Evolutionary conservation across 1,284 basidiomycete species (phyloP).

Genomic region (Rhodotorula sp.): DNA sequence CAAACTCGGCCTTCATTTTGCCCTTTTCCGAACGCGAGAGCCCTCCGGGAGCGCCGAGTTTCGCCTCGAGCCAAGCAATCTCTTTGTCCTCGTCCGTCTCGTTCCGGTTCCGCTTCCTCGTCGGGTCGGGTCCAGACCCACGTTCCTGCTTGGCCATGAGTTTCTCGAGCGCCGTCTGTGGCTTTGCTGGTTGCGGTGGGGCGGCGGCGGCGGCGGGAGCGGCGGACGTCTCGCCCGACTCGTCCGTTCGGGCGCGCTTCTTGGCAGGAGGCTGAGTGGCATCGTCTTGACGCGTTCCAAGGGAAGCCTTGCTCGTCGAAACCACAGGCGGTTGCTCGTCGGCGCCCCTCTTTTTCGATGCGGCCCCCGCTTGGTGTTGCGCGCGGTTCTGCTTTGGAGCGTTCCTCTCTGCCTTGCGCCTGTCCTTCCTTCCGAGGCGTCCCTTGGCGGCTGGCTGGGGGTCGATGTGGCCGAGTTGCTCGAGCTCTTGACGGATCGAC

Average conservation of each 20-base stretch:
- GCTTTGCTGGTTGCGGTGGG: constrained; percentile 5
- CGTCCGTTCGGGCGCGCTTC: constrained; percentile 3
- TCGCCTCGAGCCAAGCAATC: constrained; percentile 72
- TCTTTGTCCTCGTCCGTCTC: constrained; percentile 71
- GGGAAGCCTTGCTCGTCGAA: constrained; percentile 51
- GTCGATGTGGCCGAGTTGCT: constrained; percentile 32
- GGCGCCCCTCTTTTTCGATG: not conserved
- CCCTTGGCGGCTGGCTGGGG: constrained; percentile 1
- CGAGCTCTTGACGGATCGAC: constrained; percentile 33
- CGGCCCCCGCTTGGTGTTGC: not conserved
- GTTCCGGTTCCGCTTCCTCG: constrained; percentile 48
- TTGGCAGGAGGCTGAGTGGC: not conserved
- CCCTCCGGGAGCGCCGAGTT: constrained; percentile 55
- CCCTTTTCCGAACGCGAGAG: constrained; percentile 49
- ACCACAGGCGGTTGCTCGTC: constrained; percentile 2
- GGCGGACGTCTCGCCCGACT: not conserved
- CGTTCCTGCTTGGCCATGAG: constrained; percentile 42
- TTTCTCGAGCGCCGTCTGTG: constrained; percentile 35
- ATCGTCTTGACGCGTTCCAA: not conserved
- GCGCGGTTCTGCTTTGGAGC: constrained; percentile 63
- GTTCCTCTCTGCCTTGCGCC: constrained; percentile 62
- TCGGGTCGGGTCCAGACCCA: constrained; percentile 37
- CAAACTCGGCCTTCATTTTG: constrained; percentile 51
- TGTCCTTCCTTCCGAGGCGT: constrained; percentile 58
- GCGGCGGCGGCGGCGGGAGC: not conserved